Percentiles rank a stretch among this genome's conserved stretches.
Evolutionary conservation across 2,329 filamentous ascomycete species (phyloP).

Genomic region (Didymellaceae sp.): DNA sequence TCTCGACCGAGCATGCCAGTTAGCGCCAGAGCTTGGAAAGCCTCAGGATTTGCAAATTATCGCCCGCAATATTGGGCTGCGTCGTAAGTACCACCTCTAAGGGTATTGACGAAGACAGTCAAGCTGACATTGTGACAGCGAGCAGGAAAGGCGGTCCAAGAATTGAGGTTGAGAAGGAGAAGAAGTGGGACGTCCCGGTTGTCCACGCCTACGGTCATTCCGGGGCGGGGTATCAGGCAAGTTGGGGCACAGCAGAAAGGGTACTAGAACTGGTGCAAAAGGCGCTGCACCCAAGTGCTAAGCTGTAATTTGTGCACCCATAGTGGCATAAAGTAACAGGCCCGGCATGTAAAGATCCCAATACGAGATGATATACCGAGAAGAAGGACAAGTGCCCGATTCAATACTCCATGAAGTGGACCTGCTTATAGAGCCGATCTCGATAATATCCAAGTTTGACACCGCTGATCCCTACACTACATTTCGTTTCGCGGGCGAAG

Average conservation of each 20-base stretch:
- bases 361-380: not conserved
- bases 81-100: slow-evolving; percentile 54
- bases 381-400: not conserved
- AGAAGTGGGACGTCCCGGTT: slow-evolving; percentile 60
- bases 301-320: slow-evolving; percentile 23
- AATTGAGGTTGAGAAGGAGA: slow-evolving; percentile 70
- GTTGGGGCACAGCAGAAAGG: slow-evolving; percentile 53
- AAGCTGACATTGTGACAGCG: slow-evolving; percentile 46
- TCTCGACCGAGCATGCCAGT: slow-evolving; percentile 74
- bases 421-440: not conserved
- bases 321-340: too few relatives aligned
- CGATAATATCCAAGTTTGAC: not conserved
- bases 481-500: slow-evolving; percentile 1
- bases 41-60: slow-evolving; percentile 74
- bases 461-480: not conserved
- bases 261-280: slow-evolving; percentile 51
- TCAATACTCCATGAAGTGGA: slow-evolving; percentile 1
- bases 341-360: not conserved
- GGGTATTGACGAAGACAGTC: not conserved
- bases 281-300: slow-evolving; percentile 28
- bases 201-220: slow-evolving; percentile 82
- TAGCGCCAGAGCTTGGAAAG: slow-evolving; percentile 72
- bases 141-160: slow-evolving; percentile 75
- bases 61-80: slow-evolving; percentile 79
- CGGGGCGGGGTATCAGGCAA: slow-evolving; percentile 73